Conservation (phyloP, 140 eudicot species). For the Stevia rebaudiana region DNA sequence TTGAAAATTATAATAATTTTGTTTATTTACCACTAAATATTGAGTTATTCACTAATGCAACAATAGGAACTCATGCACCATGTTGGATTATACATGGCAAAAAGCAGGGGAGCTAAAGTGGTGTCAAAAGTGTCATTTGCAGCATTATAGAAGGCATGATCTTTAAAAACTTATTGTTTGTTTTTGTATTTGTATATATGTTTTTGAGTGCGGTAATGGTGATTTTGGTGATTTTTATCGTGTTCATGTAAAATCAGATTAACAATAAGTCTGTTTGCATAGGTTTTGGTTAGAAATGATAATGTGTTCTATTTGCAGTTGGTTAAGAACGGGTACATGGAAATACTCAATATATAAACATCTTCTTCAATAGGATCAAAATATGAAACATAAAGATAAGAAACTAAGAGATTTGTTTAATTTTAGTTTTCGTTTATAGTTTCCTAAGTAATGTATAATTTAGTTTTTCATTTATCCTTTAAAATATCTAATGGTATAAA, state of each 20-base stretch:
- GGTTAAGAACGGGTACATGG: background rate
- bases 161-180: background rate
- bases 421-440: no score
- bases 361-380: background rate
- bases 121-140: constrained; percentile 71
- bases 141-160: constrained; percentile 19
- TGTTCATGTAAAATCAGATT: background rate
- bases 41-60: constrained; percentile 7
- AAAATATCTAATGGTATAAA: no score
- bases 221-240: background rate
- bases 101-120: constrained; percentile 93
- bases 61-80: constrained; percentile 94
- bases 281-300: background rate
- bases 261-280: background rate
- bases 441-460: no score
- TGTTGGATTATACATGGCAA: constrained; percentile 90
- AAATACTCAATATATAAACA: background rate
- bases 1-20: background rate
- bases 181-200: background rate
- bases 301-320: background rate
- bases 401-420: no score
- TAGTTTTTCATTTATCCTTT: no score
- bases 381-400: background rate
- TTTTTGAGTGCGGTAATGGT: background rate
- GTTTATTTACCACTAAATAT: background rate